Evolutionary conservation across 768 basidiomycete species (phyloP), one percentile per base, ranked within the genome.

Genomic region (Termitomyces sp.): DNA sequence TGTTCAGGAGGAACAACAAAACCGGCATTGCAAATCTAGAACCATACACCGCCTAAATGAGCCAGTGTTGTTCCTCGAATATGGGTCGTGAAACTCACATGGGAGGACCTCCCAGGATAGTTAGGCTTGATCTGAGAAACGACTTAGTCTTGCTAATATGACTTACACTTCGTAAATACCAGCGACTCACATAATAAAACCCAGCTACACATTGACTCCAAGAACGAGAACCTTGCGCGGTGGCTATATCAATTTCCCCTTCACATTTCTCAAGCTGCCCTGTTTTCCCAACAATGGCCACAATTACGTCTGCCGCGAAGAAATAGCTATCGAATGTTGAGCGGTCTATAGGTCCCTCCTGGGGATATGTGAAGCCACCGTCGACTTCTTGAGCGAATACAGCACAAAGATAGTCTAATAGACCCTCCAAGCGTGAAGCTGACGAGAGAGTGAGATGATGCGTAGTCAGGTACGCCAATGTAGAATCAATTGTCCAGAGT

Each of bases 21-120:
- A 3, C 95, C 95, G 4, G 83, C 93, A 65, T 96, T 97, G 73
- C 92, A 93, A 60, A 90, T 89, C 88, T 92, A 63, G 36, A 52
- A 52, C 39, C 34, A 59, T 41, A 49, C 46, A 39, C 27, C 34
- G 30, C 39, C 20, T 45, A 22, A 31, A 34, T 47, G n/a, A 30
- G 15, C 20, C 44, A 54, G 16, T 47, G 20, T 30, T 41, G 27
- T 39, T 20, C 33, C 44, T 8, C 55, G n/a, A 30, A 58, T 30
- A 33, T 20, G 49, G 58, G 48, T 30, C 51, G 46, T 48, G 41
- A 11, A 54, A 83, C 91, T 76, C 67, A 91, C 93, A 80, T 94
- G 93, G 44, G 90, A 92, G 9, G 90, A 93, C 61, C 93, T 79
- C 42, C 92, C 92, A 7, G 93, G 94, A 73, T 95, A 95, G 67